Evolutionary conservation across 495 filamentous ascomycete species (phyloP), one percentile per base, ranked within the genome.

Genomic region (Ramalina intermedia): DNA sequence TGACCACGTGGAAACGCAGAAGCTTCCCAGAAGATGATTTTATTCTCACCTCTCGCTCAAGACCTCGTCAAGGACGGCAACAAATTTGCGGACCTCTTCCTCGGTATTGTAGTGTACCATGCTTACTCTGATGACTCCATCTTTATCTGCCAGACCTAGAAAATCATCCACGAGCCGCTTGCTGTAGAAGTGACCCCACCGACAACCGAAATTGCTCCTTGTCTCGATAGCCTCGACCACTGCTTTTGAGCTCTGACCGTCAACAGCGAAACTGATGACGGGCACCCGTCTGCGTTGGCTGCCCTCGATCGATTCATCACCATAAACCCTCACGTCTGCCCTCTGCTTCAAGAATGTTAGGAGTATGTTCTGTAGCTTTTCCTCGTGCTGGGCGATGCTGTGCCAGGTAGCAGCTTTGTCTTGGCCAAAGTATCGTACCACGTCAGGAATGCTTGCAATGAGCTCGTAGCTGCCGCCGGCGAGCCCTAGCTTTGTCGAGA

Each of bases 61-160:
- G 2, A 72, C 69, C 48, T 67, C 64, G 38, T 72, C 65, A 35
- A 79, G 55, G 6, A 71, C 66, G 26, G 58, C 60, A 14, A 78
- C 67, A 43, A 77, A 66, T 43, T 61, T 66, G 33, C 67, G 59
- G 18, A 81, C 66, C 55, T 83, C 79, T 4, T 72, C 68, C 63
- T 71, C 77, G 76, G 78, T 85, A 58, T 87, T 88, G 65, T 87
- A 87, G 66, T 85, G 81, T 61, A 81, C 72, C 66, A 84, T 68
- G 55, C 74, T 80, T 35, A 85, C 78, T 59, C 83, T 73, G 14
- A 84, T 71, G 17, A 87, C 77, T 2, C 81, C 83, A 52, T 80
- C 76, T 2, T 55, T 55, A 52, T 64, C 59, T 36, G 52, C 70
- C 47, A 84, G 52, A 2, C 72, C 72, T 26, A 85, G 59, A 7